phyloP scores from a whole-genome alignment of 176 grass and related monocot genomes.

The Oropetium thomaeum region DNA sequence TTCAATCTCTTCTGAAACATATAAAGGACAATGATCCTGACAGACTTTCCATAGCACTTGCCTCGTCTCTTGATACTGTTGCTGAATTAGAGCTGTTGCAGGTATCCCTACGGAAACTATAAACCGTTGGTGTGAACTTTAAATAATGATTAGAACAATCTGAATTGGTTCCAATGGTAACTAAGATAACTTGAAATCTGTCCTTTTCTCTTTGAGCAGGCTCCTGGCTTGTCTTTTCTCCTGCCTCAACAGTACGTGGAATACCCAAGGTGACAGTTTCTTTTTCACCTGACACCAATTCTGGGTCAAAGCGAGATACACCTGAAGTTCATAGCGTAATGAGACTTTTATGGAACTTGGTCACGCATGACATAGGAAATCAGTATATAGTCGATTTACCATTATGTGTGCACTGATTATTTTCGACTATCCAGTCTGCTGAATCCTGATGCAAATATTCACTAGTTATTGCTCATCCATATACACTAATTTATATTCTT shows the following conservation, averaged over 20 bases:
- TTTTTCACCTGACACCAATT: not conserved
- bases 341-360: not conserved
- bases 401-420: not conserved
- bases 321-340: not conserved
- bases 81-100: constrained; percentile 84
- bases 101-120: constrained; percentile 29
- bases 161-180: constrained; percentile 3
- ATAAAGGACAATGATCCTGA: constrained; percentile 84
- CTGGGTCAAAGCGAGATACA: not conserved
- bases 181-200: not conserved
- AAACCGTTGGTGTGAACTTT: not conserved
- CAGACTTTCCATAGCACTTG: constrained; percentile 77
- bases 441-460: not conserved
- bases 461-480: not conserved
- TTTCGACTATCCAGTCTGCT: not conserved
- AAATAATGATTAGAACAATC: constrained; percentile 6
- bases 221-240: constrained; percentile 88
- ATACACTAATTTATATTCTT: not conserved
- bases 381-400: not conserved
- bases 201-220: constrained; percentile 40
- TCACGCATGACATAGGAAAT: not conserved
- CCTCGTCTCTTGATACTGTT: constrained; percentile 80
- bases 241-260: constrained; percentile 77
- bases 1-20: constrained; percentile 64
- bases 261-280: constrained; percentile 73